Percentiles rank a stretch among this genome's conserved stretches.
Conservation (phyloP, 78 protist genomes). For the Abeoforma whisleri region DNA sequence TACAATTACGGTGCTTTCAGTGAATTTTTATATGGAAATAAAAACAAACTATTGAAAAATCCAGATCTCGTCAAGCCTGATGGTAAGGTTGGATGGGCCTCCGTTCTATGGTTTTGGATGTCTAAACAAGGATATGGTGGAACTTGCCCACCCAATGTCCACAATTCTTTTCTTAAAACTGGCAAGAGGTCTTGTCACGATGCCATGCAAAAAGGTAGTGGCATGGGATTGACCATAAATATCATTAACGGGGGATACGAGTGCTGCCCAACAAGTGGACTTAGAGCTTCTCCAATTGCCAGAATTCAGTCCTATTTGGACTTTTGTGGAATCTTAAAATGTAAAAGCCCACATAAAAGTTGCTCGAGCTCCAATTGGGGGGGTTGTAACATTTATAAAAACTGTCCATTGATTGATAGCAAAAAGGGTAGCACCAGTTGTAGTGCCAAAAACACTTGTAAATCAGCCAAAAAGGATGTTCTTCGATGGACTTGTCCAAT, state of each 20-base stretch:
- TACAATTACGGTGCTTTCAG: neutral
- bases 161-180: neutral
- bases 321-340: neutral
- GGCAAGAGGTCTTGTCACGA: neutral
- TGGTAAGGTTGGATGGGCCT: neutral
- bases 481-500: no score
- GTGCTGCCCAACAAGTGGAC: neutral
- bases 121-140: neutral
- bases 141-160: slow-evolving; percentile 5
- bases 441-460: no score
- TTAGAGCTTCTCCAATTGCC: neutral
- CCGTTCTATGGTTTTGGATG: neutral
- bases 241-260: slow-evolving; percentile 10
- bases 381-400: no score
- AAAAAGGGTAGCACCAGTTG: no score
- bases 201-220: neutral
- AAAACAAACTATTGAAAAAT: neutral
- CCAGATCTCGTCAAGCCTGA: neutral
- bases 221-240: slow-evolving; percentile 1
- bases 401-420: no score
- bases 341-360: neutral
- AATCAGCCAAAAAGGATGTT: no score
- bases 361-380: no score
- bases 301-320: neutral
- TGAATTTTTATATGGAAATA: neutral